Evolutionary conservation across 75 land plant genomes (phyloP), one percentile per base, ranked within the genome.

Genomic region (Sequoiadendron giganteum): DNA sequence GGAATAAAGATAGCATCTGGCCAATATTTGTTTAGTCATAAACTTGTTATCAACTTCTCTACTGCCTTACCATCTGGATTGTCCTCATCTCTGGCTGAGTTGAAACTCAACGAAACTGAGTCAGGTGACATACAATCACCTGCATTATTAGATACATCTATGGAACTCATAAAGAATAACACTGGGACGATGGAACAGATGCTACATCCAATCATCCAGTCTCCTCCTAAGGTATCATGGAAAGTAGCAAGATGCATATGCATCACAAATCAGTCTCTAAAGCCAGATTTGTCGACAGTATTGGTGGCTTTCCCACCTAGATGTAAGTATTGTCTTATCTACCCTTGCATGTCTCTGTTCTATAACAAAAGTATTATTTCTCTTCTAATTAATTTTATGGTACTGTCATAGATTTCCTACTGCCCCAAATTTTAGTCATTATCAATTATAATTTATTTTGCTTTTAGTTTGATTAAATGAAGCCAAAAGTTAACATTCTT

Each of bases 1-100:
- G 99, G 99, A 43, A 89, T 97, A 13, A 88, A 90, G 80, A 93
- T 92, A 80, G 90, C 91, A 86, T 95, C 99, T 83, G 99, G 99
- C 58, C 99, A 98, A 87, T 89, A 91, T 14, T 81, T 98, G 49
- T 92, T 93, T 61, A 94, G 96, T 90, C 65, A 87, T 16, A 92
- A 95, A 61, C 86, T 98, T 34, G 90, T 98, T 32, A 81, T 94
- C 70, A 95, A 93, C 76, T 92, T 96, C 55, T 91, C 94, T 54
- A 90, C 88, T 88, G 79, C 42, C n/a, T 79, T 87, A 56, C 90
- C 55, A n/a, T 84, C 85, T 34, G 85, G 90, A 88, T 38, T 83
- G 55, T 80, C 84, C 39, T 58, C 87, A 16, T 36, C 58, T n/a
- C 30, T 87, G 39, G n/a, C 76, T 52, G 72, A 42, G 28, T 88